Conservation (phyloP, 495 filamentous ascomycete genomes). For the Aspergillus saccharolyticus region DNA sequence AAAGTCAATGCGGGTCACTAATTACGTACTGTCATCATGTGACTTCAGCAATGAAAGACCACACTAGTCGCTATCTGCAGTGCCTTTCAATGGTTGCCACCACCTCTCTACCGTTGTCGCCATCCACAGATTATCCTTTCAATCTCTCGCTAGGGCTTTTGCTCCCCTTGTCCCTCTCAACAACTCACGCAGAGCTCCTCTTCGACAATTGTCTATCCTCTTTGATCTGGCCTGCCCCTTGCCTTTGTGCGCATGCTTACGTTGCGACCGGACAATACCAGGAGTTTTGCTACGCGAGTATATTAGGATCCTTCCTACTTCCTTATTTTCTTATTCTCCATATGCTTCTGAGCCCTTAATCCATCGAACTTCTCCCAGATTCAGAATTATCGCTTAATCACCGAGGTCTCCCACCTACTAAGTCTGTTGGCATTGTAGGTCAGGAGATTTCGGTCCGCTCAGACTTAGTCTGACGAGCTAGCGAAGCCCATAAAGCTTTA, state of each 20-base stretch:
- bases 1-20: too few relatives aligned
- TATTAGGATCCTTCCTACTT: not conserved
- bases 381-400: not conserved
- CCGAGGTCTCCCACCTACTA: not conserved
- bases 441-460: conserved; percentile 3
- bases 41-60: not conserved
- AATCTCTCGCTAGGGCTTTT: not conserved
- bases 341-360: not conserved
- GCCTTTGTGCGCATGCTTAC: not conserved
- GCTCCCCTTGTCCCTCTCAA: not conserved
- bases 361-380: not conserved
- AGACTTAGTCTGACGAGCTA: conserved; percentile 21
- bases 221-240: not conserved
- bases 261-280: not conserved
- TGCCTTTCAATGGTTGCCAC: not conserved
- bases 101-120: not conserved
- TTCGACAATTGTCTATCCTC: not conserved
- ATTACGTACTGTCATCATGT: not conserved
- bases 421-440: conserved; percentile 3
- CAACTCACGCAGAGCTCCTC: not conserved
- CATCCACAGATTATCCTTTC: not conserved
- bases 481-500: conserved; percentile 14
- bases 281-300: not conserved
- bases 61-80: not conserved
- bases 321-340: not conserved